Percentiles rank a stretch among this genome's conserved stretches.
Conservation (phyloP, 2,329 filamentous ascomycete genomes). For the Periconia digitata region DNA sequence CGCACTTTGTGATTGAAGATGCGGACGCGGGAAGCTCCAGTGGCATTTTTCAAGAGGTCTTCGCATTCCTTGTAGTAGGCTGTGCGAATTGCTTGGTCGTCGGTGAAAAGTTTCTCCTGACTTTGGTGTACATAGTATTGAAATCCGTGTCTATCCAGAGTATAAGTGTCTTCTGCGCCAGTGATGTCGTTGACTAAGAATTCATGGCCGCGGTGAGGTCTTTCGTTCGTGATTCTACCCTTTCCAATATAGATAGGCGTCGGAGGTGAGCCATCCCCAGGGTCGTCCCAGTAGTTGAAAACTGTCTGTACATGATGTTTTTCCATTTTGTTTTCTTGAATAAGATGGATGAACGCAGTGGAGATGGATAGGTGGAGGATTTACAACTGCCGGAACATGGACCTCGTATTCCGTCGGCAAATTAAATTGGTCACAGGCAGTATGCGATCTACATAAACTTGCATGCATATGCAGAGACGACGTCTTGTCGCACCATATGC, state of each 20-base stretch:
- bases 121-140: constrained; percentile 21
- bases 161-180: constrained; percentile 21
- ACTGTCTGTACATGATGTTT: constrained; percentile 21
- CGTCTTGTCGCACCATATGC: background rate
- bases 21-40: constrained; percentile 57
- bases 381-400: constrained; percentile 14
- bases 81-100: constrained; percentile 17
- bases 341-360: background rate
- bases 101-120: constrained; percentile 19
- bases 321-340: constrained; percentile 3
- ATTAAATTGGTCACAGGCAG: constrained; percentile 11
- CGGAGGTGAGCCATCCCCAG: constrained; percentile 22
- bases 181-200: constrained; percentile 22
- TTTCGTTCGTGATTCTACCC: constrained; percentile 24
- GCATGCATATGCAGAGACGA: background rate
- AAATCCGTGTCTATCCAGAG: constrained; percentile 24
- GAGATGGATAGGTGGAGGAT: background rate
- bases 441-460: constrained; percentile 3
- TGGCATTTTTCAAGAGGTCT: constrained; percentile 46
- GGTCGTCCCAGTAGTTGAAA: constrained; percentile 28
- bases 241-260: constrained; percentile 25
- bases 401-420: constrained; percentile 10
- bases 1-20: constrained; percentile 66
- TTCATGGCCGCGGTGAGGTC: constrained; percentile 21
- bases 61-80: constrained; percentile 23